These are phyloP conservation scores for Phytophthora aleatoria DNA, from an alignment of 352 stramenopile species.

Conservation along the genomic window DNA sequence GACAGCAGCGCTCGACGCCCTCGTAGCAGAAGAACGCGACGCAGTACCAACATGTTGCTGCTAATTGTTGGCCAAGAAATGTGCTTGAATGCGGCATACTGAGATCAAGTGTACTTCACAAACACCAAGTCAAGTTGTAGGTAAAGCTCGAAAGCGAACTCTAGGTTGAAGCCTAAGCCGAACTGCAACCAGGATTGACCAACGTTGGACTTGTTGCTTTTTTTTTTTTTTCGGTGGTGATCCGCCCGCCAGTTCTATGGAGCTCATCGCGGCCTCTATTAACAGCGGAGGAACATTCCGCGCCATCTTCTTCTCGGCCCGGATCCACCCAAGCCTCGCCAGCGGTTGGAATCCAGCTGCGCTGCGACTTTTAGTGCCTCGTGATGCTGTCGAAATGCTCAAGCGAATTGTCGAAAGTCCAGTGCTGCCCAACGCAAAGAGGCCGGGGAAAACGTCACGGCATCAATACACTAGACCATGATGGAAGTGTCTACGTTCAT, in stretches of 20 bases:
- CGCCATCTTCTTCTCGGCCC: background rate
- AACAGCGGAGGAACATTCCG: background rate
- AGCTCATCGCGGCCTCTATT: background rate
- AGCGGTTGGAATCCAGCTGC: background rate
- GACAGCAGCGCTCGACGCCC: conserved; percentile 15
- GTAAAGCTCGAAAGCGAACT: conserved; percentile 2
- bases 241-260: background rate
- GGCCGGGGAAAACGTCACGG: background rate
- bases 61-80: conserved; percentile 1
- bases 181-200: conserved; percentile 15
- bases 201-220: conserved; percentile 11
- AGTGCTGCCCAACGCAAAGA: background rate
- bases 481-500: background rate
- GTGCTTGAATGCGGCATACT: background rate
- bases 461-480: background rate
- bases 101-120: background rate
- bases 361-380: conserved; percentile 5
- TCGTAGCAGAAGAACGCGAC: conserved; percentile 12
- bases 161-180: conserved; percentile 1
- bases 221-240: conserved; percentile 4
- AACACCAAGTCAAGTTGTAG: background rate
- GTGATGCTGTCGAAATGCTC: conserved; percentile 1
- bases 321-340: too few relatives aligned
- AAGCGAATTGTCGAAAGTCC: background rate
- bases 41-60: conserved; percentile 7